Evolutionary conservation across 1,284 basidiomycete genomes (phyloP).

Genomic region (Phellinidium pouzarii): DNA sequence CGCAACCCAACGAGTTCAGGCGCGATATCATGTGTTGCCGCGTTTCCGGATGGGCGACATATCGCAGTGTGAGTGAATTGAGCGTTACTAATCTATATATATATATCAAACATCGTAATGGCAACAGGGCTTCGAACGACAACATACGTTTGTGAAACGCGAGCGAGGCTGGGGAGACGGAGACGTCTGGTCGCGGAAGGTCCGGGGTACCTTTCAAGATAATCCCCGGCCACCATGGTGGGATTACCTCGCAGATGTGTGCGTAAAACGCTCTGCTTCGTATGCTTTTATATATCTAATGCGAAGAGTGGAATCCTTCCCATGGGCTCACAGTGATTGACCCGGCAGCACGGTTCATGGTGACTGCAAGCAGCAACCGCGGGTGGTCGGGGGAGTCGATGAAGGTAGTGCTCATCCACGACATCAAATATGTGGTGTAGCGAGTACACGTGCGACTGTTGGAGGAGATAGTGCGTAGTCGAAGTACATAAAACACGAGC

Average conservation of each 20-base stretch:
- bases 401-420: conserved; percentile 83
- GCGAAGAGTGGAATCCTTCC: conserved; percentile 21
- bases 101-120: too few species aligned
- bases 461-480: not conserved
- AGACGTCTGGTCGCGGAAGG: conserved; percentile 38
- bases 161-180: conserved; percentile 63
- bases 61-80: conserved; percentile 84
- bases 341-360: conserved; percentile 76
- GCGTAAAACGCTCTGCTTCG: conserved; percentile 29
- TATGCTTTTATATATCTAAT: conserved; percentile 6
- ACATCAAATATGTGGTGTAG: conserved; percentile 54
- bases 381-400: conserved; percentile 94
- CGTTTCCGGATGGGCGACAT: conserved; percentile 87
- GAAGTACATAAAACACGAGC: not conserved
- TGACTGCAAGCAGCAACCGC: conserved; percentile 89
- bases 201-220: conserved; percentile 83
- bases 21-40: conserved; percentile 83
- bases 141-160: conserved; percentile 95
- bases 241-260: conserved; percentile 88
- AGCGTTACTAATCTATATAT: too few species aligned
- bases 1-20: conserved; percentile 87
- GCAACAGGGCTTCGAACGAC: conserved; percentile 77
- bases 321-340: conserved; percentile 81
- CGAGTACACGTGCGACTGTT: not conserved
- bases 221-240: conserved; percentile 94